Evolutionary conservation across 2,329 filamentous ascomycete genomes (phyloP).

Genomic region (Didymellaceae sp.): DNA sequence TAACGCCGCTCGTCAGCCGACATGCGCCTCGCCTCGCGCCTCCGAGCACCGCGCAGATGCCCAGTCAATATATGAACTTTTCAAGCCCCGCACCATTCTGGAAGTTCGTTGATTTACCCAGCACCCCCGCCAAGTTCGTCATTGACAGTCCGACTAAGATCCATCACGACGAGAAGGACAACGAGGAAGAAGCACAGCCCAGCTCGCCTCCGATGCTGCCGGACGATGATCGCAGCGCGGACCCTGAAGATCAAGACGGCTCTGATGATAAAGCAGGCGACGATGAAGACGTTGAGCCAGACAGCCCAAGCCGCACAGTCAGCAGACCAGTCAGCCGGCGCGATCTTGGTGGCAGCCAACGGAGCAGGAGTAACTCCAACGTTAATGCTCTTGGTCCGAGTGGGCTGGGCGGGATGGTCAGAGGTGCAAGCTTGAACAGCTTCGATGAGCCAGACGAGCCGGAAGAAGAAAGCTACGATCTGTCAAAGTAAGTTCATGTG

Average conservation of each 20-base stretch:
- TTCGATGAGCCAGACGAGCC: constrained; percentile 51
- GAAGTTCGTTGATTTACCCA: constrained; percentile 81
- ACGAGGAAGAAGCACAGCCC: constrained; percentile 43
- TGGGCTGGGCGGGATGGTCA: constrained; percentile 42
- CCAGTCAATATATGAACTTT: constrained; percentile 85
- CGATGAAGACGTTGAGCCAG: constrained; percentile 43
- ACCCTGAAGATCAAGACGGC: constrained; percentile 39
- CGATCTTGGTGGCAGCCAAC: constrained; percentile 31
- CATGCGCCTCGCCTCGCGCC: constrained; percentile 78
- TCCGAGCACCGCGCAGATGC: constrained; percentile 79
- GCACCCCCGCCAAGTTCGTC: constrained; percentile 66
- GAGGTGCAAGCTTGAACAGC: constrained; percentile 43
- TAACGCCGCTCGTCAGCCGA: constrained; percentile 75
- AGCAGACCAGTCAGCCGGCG: constrained; percentile 46
- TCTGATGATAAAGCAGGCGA: constrained; percentile 41
- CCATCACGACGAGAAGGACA: constrained; percentile 41
- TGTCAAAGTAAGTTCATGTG: constrained; percentile 53
- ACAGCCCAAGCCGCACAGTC: constrained; percentile 45
- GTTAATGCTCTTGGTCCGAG: constrained; percentile 30
- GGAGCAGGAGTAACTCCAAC: constrained; percentile 42
- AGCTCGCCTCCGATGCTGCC: constrained; percentile 44
- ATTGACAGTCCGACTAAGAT: constrained; percentile 48
- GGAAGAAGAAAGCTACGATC: constrained; percentile 56
- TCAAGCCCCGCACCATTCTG: constrained; percentile 87
- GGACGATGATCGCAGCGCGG: constrained; percentile 31